Percentiles rank a stretch among this genome's conserved stretches.
Conservation (phyloP, 768 basidiomycete genomes). For the Rhodosporidiobolus sp. region DNA sequence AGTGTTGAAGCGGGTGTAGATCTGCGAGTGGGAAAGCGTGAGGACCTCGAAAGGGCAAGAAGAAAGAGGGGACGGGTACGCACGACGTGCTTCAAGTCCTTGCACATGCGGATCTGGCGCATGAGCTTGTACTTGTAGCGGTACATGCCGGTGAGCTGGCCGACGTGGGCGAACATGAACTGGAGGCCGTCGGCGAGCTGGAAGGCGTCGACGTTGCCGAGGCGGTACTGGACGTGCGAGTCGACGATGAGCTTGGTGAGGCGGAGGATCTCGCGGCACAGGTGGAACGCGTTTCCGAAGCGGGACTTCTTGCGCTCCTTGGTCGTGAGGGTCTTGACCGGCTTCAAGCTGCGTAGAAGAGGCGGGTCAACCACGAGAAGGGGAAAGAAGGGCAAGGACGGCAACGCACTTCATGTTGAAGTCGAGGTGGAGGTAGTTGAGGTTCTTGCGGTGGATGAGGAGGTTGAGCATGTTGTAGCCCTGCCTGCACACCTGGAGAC, state of each 20-base stretch:
- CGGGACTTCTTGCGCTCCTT: slow-evolving; percentile 99
- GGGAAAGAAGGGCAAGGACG: slow-evolving; percentile 49
- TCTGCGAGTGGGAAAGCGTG: slow-evolving; percentile 46
- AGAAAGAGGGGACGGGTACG: slow-evolving; percentile 27
- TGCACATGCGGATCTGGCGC: slow-evolving; percentile 99
- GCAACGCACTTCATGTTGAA: slow-evolving; percentile 79
- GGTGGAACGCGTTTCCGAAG: slow-evolving; percentile 97
- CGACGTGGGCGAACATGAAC: slow-evolving; percentile 95
- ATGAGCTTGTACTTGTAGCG: slow-evolving; percentile 99
- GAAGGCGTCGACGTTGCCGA: slow-evolving; percentile 98
- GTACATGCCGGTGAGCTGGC: slow-evolving; percentile 99
- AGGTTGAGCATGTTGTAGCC: slow-evolving; percentile 99
- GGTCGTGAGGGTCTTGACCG: slow-evolving; percentile 86
- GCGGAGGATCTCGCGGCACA: slow-evolving; percentile 95
- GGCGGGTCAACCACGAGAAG: slow-evolving; percentile 55
- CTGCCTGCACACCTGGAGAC: slow-evolving; percentile 95
- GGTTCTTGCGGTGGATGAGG: slow-evolving; percentile 89
- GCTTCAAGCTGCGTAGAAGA: slow-evolving; percentile 94
- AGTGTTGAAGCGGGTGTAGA: slow-evolving; percentile 99
- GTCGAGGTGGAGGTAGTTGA: slow-evolving; percentile 83
- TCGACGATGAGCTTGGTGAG: slow-evolving; percentile 98
- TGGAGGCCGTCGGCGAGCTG: slow-evolving; percentile 97
- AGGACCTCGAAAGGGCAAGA: not conserved
- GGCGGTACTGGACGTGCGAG: slow-evolving; percentile 95
- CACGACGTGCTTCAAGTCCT: slow-evolving; percentile 88